Conservation (phyloP, 768 basidiomycete species). For the Leccinum longicurvipes region DNA sequence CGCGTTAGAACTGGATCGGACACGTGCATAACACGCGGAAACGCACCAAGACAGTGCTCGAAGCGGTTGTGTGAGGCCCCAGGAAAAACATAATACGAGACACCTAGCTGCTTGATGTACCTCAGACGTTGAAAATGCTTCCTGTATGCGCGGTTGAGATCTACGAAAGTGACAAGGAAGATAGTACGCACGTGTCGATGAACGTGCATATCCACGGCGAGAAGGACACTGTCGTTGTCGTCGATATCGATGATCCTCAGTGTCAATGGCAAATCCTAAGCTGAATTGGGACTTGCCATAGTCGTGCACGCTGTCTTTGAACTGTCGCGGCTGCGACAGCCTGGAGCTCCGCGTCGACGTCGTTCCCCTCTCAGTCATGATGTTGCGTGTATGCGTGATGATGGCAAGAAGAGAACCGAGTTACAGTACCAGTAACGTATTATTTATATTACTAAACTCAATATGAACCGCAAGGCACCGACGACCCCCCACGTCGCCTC, state of each 20-base stretch:
- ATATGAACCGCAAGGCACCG: too few species aligned
- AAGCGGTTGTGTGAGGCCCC: conserved; percentile 80
- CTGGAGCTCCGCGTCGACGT: conserved; percentile 2
- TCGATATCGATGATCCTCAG: too few species aligned
- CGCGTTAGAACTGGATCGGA: too few species aligned
- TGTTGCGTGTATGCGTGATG: too few species aligned
- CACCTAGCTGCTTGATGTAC: conserved; percentile 76
- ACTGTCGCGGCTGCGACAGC: conserved; percentile 16
- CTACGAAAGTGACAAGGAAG: not conserved
- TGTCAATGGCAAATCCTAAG: too few species aligned
- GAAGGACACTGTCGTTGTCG: conserved; percentile 21
- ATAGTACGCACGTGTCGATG: conserved; percentile 60
- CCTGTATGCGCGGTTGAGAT: conserved; percentile 20
- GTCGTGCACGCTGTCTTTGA: conserved; percentile 43
- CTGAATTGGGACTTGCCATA: conserved; percentile 31
- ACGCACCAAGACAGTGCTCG: conserved; percentile 75
- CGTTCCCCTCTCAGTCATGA: not conserved
- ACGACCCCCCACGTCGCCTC: too few species aligned
- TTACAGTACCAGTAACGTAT: too few species aligned
- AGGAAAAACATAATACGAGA: conserved; percentile 72
- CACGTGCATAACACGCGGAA: not conserved
- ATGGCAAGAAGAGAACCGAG: too few species aligned
- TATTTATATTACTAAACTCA: too few species aligned
- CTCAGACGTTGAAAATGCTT: conserved; percentile 76
- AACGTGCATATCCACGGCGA: conserved; percentile 41